These are phyloP conservation scores for Trypanosomatidae sp. DNA, from an alignment of 208 protist genomes.

Conservation along the genomic window DNA sequence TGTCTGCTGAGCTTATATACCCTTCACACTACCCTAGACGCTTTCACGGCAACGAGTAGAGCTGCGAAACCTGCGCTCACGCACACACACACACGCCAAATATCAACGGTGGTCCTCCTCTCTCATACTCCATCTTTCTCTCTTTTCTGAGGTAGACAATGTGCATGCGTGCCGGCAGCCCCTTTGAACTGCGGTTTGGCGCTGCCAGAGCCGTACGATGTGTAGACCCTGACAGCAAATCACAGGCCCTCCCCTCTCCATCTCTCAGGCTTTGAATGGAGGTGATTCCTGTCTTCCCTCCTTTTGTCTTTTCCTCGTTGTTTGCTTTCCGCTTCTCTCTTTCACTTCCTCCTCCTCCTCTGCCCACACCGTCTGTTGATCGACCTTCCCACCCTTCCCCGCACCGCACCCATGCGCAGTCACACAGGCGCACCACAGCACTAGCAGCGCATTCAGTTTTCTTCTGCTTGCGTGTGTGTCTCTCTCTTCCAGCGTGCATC, in stretches of 20 bases:
- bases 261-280: background rate
- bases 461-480: background rate
- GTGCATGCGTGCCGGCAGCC: background rate
- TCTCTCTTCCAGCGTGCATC: no score
- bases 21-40: background rate
- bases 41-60: background rate
- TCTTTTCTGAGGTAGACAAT: background rate
- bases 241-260: background rate
- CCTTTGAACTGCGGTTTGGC: background rate
- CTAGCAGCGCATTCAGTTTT: background rate
- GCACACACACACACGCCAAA: background rate
- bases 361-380: no score
- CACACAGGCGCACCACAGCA: background rate
- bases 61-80: background rate
- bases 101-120: background rate
- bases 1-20: background rate
- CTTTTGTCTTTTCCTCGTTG: background rate
- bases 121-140: background rate
- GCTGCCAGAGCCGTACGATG: no score
- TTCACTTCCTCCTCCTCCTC: constrained; percentile 7
- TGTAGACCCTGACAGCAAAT: background rate
- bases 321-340: constrained; percentile 3
- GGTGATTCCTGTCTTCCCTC: background rate
- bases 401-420: background rate
- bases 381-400: no score